Base-by-base conservation (phyloP, 2,329 filamentous ascomycete species). In the Thielaviopsis ethacetica region DNA sequence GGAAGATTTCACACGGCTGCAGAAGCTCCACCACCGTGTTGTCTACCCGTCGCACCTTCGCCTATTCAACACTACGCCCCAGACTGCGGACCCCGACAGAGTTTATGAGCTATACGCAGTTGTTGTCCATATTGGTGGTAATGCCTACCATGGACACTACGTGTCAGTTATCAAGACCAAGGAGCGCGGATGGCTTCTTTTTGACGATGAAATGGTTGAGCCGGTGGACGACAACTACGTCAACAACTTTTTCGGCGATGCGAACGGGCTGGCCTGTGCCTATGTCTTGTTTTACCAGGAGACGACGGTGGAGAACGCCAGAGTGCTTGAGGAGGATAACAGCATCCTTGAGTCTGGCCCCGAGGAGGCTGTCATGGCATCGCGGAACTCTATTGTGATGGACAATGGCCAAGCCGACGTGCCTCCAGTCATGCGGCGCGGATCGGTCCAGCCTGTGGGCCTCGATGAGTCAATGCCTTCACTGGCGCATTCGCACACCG, bases 271-370 rank as follows among this genome's bases (percentile, higher is more conserved):
- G 70, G 93, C 93, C 10, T 96, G 91, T 66, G 93, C 93, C 30
- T 98, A 98, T 67, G 91, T 98, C 17, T 75, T 98, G 10, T 98
- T 98, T 70, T 98, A 98, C 71, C 93, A 96, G 69, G 91, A 98
- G 71, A 97, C 81, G 2, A 84, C 81, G 0, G 79, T 82, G 61
- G 82, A 84, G 65, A 81, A 82, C 65, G 53, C 57, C 13, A 53
- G 52, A 27, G 44, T 51, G 13, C 22, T 53, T 6, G 60, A 61
- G 80, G 76, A 61, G 19, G 57, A 59, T 24, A 56, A 59, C 34
- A 50, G 44, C 7, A 56, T 27, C 24, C 21, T 38, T 41, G 56
- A 54, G 22, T 50, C 49, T 17, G 24, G 10, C 4, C 34, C 53
- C 3, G 49, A 44, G 12, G 54, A 55, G 6, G 53, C 51, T 21